Percentiles rank a stretch among this genome's conserved stretches.
Evolutionary conservation across 2,329 filamentous ascomycete species (phyloP).

Genomic region (Neocucurbitaria cava): DNA sequence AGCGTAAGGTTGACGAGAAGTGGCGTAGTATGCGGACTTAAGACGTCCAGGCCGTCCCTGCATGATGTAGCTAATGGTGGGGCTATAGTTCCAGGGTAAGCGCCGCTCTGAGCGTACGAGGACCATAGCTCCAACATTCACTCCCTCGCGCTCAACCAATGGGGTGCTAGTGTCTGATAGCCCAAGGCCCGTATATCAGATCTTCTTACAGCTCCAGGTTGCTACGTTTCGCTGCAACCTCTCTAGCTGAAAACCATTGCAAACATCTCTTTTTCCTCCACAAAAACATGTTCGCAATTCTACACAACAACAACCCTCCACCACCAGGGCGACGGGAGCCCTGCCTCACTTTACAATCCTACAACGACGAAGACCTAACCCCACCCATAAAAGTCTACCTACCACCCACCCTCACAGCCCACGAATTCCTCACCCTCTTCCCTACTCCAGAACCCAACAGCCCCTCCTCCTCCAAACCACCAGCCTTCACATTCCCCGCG

Average conservation of each 20-base stretch:
- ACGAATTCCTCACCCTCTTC: constrained; percentile 26
- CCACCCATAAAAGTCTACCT: constrained; percentile 52
- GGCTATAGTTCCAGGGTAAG: neutral
- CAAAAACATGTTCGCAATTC: constrained; percentile 2
- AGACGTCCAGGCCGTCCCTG: neutral
- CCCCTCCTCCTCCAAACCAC: constrained; percentile 4
- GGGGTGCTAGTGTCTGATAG: neutral
- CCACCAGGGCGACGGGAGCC: neutral
- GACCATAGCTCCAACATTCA: constrained; percentile 46
- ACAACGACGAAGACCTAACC: constrained; percentile 21
- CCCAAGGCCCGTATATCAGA: neutral
- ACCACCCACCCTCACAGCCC: constrained; percentile 51
- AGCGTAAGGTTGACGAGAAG: neutral
- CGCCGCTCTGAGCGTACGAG: constrained; percentile 5
- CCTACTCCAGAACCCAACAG: no score
- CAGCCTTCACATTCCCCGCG: constrained; percentile 55
- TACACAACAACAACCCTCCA: neutral
- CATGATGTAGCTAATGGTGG: neutral
- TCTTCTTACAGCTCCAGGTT: neutral
- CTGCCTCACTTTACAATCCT: neutral
- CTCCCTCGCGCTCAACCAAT: neutral
- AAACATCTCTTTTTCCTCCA: neutral
- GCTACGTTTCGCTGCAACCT: neutral
- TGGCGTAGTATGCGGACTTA: neutral
- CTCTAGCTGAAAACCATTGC: neutral